Base-by-base conservation (phyloP, 2,329 filamentous ascomycete species). In the Cladosporium cucumerinum region DNA sequence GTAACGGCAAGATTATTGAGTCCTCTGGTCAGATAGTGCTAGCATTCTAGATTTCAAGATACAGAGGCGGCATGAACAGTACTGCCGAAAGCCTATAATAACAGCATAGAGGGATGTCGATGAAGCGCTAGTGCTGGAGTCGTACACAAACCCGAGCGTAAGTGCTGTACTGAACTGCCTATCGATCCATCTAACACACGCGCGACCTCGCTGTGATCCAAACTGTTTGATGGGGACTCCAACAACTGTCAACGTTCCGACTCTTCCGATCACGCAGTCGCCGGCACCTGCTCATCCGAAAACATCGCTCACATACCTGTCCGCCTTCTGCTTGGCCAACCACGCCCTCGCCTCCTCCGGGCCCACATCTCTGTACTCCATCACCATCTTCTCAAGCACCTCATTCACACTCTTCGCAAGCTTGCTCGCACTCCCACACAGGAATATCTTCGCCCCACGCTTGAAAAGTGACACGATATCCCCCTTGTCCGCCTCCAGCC, bases 371-470 rank as follows among this genome's bases (percentile, higher is more conserved):
- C 71, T 58, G 51, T 66, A 73, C 68, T 82, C 80, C 66, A 75
- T 74, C 55, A 77, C 78, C 34, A 83, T 79, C 68, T 73, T 78
- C 67, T 81, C 78, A 52, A 78, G 74, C 5, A 72, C 75, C 16
- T 77, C 73, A 64, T 65, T 77, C 72, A 6, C 81, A 77, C 14
- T 78, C 79, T 62, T 81, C 73, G 1, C 81, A 80, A 14, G 82
- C 77, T 46, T 72, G 70, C 34, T 72, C 57, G 69, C 69, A 62
- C 84, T 86, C 4, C 89, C 89, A 71, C 89, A 91, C 1, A 90
- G 82, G 70, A 85, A 91, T 0, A 89, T 76, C 70, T 84, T 84
- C 0, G 87, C 83, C 0, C 82, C 83, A 4, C 73, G 67, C 0
- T 78, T 74, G 65, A 82, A 85, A 54, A 85, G 68, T 18, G 76